These are phyloP conservation scores for Yamadazyma atmosphaerica DNA, from an alignment of 1,139 yeast genomes.

Conservation along the genomic window DNA sequence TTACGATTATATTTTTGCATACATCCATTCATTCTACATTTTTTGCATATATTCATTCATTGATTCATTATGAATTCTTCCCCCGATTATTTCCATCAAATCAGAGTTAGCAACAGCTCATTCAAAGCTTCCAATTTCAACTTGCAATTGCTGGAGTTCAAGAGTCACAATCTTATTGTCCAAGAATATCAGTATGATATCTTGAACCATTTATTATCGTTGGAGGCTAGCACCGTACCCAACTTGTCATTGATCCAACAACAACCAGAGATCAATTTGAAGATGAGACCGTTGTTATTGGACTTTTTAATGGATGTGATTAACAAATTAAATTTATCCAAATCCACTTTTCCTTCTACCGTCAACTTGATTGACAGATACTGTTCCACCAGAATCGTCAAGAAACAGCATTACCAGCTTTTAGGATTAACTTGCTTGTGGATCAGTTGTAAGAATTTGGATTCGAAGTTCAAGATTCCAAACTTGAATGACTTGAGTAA, in stretches of 20 bases:
- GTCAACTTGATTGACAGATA: slow-evolving; percentile 56
- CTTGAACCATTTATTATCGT: slow-evolving; percentile 34
- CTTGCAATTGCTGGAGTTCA: slow-evolving; percentile 41
- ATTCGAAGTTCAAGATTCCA: slow-evolving; percentile 66
- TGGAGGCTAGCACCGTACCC: slow-evolving; percentile 38
- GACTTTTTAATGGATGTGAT: slow-evolving; percentile 57
- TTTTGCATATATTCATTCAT: background rate
- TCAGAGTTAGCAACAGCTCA: slow-evolving; percentile 32
- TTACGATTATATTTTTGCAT: slow-evolving; percentile 1
- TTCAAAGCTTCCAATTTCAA: slow-evolving; percentile 34
- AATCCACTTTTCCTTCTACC: slow-evolving; percentile 55
- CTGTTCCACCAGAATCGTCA: slow-evolving; percentile 49
- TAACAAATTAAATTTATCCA: slow-evolving; percentile 47
- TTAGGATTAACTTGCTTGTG: slow-evolving; percentile 72
- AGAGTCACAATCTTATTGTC: slow-evolving; percentile 38
- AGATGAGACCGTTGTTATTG: slow-evolving; percentile 51
- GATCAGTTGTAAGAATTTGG: slow-evolving; percentile 73
- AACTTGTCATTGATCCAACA: slow-evolving; percentile 44
- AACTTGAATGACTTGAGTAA: slow-evolving; percentile 54
- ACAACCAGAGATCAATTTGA: slow-evolving; percentile 51
- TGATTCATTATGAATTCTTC: slow-evolving; percentile 18
- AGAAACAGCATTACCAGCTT: slow-evolving; percentile 61
- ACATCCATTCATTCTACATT: background rate
- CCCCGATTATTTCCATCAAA: slow-evolving; percentile 41
- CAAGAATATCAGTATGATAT: slow-evolving; percentile 45